Base-by-base conservation (phyloP, 73 alveolate species). In the Paramecium biaurelia region DNA sequence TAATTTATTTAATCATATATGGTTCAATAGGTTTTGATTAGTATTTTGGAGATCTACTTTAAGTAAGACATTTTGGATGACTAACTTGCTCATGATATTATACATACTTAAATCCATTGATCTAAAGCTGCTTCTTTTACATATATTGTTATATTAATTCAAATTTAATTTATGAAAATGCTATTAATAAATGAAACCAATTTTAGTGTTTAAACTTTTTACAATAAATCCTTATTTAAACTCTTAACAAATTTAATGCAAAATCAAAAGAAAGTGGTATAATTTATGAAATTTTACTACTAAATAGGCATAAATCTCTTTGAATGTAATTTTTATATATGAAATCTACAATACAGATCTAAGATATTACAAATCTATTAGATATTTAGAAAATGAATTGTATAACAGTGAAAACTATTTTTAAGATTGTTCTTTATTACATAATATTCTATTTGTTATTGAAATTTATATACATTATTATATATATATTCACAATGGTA, bases 61-160 rank as follows among this genome's bases (percentile, higher is more conserved):
- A 53, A 24, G 90, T 79, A 30, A 79, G 90, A 79, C 90, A 79
- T 63, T 79, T 79, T n/a, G 87, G 84, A 63, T 63, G 84, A 63
- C 84, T 63, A 63, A 63, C 84, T 63, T 63, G 68, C 68, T 63
- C 5, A 63, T 63, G 24, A 63, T 26, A 14, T 30, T 32, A 30
- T 63, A 63, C 41, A 12, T 63, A 63, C 84, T 63, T 63, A 3
- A 63, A 14, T 63, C 49, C 41, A 30, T 23, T 32, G 26, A 63
- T 63, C 84, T 63, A 32, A 30, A 63, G 41, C 28, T 63, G 84
- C 84, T 32, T 63, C 84, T 63, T 63, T 30, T 63, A 9, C 84
- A 63, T 63, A 30, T 63, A 63, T 63, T 26, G 84, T 63, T 63
- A 63, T 63, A 63, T 26, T 63, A 63, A 63, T 63, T 63, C 84